Percentiles rank a stretch among this genome's conserved stretches.
Conservation (phyloP, 331 rosid genomes). For the Erythrophleum ivorense region DNA sequence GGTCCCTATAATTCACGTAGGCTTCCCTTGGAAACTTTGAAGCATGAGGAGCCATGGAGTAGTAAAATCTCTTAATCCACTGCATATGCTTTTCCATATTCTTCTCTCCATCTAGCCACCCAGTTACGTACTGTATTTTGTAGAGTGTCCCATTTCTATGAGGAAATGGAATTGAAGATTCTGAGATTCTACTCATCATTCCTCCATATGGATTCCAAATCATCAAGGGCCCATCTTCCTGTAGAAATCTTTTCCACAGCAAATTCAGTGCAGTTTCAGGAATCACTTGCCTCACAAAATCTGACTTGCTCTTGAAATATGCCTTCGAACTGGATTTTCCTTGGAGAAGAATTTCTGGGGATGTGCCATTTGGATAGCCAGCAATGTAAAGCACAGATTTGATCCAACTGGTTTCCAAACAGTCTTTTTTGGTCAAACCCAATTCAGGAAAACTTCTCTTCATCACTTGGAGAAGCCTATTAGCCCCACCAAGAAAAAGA, state of each 20-base stretch:
- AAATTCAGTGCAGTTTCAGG: constrained; percentile 44
- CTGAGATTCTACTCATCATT: constrained; percentile 63
- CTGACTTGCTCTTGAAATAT: constrained; percentile 56
- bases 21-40: constrained; percentile 68
- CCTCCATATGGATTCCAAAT: constrained; percentile 87
- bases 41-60: constrained; percentile 62
- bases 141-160: constrained; percentile 74
- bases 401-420: constrained; percentile 55
- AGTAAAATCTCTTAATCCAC: constrained; percentile 69
- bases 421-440: constrained; percentile 45
- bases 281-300: constrained; percentile 51
- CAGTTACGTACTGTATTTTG: constrained; percentile 57
- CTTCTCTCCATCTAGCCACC: constrained; percentile 57
- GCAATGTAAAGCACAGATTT: constrained; percentile 52
- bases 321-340: constrained; percentile 37
- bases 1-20: constrained; percentile 85
- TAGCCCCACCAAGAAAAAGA: constrained; percentile 46
- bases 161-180: constrained; percentile 68
- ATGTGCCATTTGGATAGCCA: constrained; percentile 40
- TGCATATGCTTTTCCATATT: constrained; percentile 51
- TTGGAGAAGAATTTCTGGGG: constrained; percentile 45
- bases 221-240: constrained; percentile 50
- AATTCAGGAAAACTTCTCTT: constrained; percentile 44
- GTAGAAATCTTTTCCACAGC: constrained; percentile 59
- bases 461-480: constrained; percentile 42